phyloP scores from a whole-genome alignment of 306 rosid species.

The Glycine soja region DNA sequence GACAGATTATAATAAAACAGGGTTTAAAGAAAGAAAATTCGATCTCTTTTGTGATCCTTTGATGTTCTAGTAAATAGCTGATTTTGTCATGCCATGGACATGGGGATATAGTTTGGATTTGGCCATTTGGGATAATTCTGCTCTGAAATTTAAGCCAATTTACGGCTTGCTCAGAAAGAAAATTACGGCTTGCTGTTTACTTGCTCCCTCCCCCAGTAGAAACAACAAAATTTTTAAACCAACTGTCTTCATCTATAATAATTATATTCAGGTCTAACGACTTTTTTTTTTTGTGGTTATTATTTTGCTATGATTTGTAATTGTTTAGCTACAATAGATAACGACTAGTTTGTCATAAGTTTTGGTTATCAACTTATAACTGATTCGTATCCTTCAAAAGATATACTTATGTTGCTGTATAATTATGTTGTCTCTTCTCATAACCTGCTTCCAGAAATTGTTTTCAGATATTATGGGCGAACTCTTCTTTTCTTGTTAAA shows the following conservation, averaged over 20 bases:
- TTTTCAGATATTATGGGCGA: no score
- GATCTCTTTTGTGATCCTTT: slow-evolving; percentile 32
- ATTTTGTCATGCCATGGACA: slow-evolving; percentile 40
- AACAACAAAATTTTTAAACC: neutral
- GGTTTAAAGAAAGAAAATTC: slow-evolving; percentile 47
- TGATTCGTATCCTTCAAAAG: no score
- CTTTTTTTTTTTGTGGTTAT: neutral
- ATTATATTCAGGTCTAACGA: neutral
- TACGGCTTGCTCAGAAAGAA: no score
- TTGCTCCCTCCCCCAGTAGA: neutral
- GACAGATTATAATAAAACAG: slow-evolving; percentile 57
- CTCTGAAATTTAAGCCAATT: no score
- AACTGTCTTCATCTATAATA: neutral
- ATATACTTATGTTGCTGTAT: no score
- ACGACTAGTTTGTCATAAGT: neutral
- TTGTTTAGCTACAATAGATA: neutral
- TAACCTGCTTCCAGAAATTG: neutral
- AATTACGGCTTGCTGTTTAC: no score
- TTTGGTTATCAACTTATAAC: neutral
- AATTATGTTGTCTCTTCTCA: neutral
- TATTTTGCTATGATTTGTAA: neutral
- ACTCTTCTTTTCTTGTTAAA: no score
- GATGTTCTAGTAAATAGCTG: slow-evolving; percentile 31
- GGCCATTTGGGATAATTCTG: neutral
- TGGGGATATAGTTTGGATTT: slow-evolving; percentile 15